Conservation (phyloP, 139 green algal species). For the Nannochloris sp. region DNA sequence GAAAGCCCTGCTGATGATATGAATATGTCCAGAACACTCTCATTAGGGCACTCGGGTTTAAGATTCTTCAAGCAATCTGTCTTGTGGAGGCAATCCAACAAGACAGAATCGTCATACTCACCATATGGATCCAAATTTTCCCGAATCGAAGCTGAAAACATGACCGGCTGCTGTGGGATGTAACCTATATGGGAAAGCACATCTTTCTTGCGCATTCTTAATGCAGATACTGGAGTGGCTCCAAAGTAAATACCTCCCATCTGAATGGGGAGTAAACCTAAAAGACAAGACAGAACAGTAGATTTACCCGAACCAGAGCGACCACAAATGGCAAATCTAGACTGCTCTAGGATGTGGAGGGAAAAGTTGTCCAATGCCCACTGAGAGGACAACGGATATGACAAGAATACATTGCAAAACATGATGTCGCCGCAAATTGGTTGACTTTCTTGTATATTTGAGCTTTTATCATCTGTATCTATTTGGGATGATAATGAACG, state of each 20-base stretch:
- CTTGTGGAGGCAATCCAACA: too few relatives aligned
- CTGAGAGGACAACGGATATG: conserved; percentile 15
- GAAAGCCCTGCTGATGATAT: background rate
- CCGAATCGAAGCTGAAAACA: conserved; percentile 56
- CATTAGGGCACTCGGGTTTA: too few relatives aligned
- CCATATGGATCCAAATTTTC: conserved; percentile 60
- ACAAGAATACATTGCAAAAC: conserved; percentile 35
- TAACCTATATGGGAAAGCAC: conserved; percentile 37
- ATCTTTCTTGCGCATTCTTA: conserved; percentile 10
- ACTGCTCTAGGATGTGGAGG: conserved; percentile 18
- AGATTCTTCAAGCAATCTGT: too few relatives aligned
- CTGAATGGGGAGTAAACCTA: conserved; percentile 40
- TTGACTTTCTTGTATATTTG: too few relatives aligned
- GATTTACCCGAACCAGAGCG: conserved; percentile 61
- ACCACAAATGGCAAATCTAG: conserved; percentile 39
- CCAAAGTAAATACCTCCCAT: conserved; percentile 28
- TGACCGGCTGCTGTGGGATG: conserved; percentile 57
- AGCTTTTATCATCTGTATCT: background rate
- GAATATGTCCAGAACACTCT: too few relatives aligned
- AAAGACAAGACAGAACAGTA: conserved; percentile 42
- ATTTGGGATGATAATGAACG: background rate
- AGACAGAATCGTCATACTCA: conserved; percentile 12
- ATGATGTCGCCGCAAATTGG: background rate
- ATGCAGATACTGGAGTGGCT: conserved; percentile 9
- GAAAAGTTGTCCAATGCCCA: conserved; percentile 35